Evolutionary conservation across 2,329 filamentous ascomycete species (phyloP).

Genomic region (Aspergillus aculeatinus): DNA sequence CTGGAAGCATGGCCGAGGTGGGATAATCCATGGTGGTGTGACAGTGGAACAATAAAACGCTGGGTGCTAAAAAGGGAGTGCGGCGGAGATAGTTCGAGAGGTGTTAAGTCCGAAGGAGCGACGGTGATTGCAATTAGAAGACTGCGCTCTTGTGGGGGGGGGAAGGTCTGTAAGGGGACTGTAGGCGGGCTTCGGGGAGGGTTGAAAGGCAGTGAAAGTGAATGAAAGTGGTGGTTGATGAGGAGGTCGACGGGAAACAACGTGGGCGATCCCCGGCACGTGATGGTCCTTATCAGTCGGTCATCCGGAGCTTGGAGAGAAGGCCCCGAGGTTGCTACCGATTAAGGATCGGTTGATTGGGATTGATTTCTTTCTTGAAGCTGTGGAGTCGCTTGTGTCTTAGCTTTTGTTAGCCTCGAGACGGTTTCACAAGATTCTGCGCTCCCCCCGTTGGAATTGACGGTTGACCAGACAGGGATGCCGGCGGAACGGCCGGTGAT

Average conservation of each 20-base stretch:
- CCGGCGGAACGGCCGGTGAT: too few relatives aligned
- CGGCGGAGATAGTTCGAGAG: not conserved
- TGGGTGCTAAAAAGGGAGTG: not conserved
- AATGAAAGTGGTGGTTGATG: not conserved
- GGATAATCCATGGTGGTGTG: constrained; percentile 21
- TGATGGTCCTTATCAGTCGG: constrained; percentile 29
- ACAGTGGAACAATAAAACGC: not conserved
- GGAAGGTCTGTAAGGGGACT: constrained; percentile 2
- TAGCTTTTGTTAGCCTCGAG: too few relatives aligned
- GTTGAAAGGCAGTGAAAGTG: constrained; percentile 10
- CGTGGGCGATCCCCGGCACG: constrained; percentile 32
- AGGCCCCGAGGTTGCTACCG: not conserved
- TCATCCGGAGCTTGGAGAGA: not conserved
- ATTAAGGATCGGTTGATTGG: too few relatives aligned
- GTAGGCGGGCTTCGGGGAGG: constrained; percentile 10
- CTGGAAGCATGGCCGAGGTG: constrained; percentile 15
- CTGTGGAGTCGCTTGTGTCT: too few relatives aligned
- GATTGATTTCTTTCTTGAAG: too few relatives aligned
- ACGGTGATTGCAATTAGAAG: not conserved
- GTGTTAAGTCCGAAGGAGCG: not conserved
- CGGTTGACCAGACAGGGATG: too few relatives aligned
- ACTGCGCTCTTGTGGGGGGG: not conserved
- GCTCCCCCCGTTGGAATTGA: too few relatives aligned
- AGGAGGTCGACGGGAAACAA: constrained; percentile 21
- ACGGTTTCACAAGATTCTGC: too few relatives aligned